Evolutionary conservation across 495 filamentous ascomycete species (phyloP).

Genomic region (Talaromyces wortmannii): DNA sequence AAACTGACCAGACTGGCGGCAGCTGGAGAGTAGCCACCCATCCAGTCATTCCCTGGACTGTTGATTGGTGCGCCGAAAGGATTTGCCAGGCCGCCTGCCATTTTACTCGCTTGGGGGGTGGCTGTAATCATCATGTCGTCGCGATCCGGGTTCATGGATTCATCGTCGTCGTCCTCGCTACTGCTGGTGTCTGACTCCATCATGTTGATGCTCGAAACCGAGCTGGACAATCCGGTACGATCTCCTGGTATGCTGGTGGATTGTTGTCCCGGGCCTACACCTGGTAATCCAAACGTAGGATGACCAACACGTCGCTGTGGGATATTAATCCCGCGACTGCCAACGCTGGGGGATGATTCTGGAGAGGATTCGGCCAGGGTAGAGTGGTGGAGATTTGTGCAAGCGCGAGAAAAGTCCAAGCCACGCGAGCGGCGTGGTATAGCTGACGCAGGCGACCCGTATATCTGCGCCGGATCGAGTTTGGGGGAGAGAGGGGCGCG

Average conservation of each 20-base stretch:
- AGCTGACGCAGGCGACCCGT: conserved; percentile 76
- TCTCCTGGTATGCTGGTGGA: conserved; percentile 47
- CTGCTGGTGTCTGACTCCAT: conserved; percentile 69
- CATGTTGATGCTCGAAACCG: conserved; percentile 77
- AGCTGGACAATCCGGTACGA: conserved; percentile 70
- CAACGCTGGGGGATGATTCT: conserved; percentile 86
- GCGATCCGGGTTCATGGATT: conserved; percentile 71
- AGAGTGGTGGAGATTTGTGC: conserved; percentile 93
- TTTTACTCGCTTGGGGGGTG: conserved; percentile 41
- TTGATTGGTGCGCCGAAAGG: conserved; percentile 36
- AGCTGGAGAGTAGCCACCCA: conserved; percentile 58
- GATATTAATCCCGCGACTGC: conserved; percentile 71
- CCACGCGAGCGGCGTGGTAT: conserved; percentile 82
- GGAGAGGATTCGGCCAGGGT: conserved; percentile 88
- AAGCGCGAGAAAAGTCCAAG: conserved; percentile 86
- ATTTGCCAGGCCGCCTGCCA: conserved; percentile 29
- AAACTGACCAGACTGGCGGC: conserved; percentile 69
- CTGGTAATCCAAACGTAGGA: conserved; percentile 33
- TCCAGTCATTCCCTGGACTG: conserved; percentile 49
- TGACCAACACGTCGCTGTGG: conserved; percentile 48
- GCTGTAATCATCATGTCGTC: conserved; percentile 67
- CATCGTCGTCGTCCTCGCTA: conserved; percentile 69
- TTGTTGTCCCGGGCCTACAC: conserved; percentile 29
- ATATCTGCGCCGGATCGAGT: conserved; percentile 73
- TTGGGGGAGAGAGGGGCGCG: conserved; percentile 77